Conservation (phyloP, 441 rosid species). For the Hypseocharis bilobata region DNA sequence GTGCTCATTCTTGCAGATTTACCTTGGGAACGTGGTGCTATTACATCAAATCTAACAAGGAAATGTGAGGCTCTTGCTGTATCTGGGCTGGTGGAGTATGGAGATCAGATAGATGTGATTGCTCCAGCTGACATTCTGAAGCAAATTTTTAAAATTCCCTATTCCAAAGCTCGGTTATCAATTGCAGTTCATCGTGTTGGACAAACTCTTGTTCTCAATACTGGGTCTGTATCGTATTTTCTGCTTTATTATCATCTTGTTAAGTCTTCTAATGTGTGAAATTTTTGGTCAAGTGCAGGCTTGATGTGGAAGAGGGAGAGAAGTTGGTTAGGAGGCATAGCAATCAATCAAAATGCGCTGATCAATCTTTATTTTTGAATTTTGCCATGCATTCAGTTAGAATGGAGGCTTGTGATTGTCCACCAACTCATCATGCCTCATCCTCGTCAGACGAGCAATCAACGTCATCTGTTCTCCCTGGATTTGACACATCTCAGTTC, state of each 20-base stretch:
- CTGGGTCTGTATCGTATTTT: constrained; percentile 47
- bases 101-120: constrained; percentile 86
- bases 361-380: constrained; percentile 71
- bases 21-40: constrained; percentile 51
- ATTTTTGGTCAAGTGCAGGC: constrained; percentile 38
- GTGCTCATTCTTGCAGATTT: constrained; percentile 40
- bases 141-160: constrained; percentile 91
- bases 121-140: constrained; percentile 83
- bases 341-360: constrained; percentile 69
- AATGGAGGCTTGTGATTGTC: constrained; percentile 96
- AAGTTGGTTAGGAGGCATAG: constrained; percentile 64
- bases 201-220: constrained; percentile 77
- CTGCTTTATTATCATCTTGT: constrained; percentile 3
- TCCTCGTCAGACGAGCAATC: constrained; percentile 33
- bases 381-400: constrained; percentile 97
- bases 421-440: constrained; percentile 51
- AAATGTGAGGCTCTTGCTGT: constrained; percentile 89
- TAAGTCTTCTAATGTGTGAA: constrained; percentile 12
- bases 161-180: constrained; percentile 81
- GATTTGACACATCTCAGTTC: constrained; percentile 33
- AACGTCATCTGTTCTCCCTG: constrained; percentile 53
- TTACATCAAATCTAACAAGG: constrained; percentile 53
- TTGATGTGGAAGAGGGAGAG: constrained; percentile 89
- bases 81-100: constrained; percentile 79
- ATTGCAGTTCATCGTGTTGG: constrained; percentile 87